Evolutionary conservation across 306 rosid species (phyloP).

Genomic region (Rosa persica): DNA sequence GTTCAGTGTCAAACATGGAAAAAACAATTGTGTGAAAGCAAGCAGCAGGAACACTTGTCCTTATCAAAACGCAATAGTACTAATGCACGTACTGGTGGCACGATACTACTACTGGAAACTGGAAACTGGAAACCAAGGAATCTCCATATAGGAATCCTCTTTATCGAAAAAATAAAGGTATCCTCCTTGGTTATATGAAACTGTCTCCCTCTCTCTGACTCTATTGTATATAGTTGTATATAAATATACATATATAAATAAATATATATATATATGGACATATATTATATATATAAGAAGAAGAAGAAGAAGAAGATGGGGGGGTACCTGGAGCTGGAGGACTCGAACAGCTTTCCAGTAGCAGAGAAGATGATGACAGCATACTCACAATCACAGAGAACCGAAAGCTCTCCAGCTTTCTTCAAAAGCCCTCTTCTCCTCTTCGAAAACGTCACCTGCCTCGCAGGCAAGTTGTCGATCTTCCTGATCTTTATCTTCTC

Average conservation of each 20-base stretch:
- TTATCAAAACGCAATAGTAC: not conserved
- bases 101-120: not conserved
- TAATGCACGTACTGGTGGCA: not conserved
- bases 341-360: slow-evolving; percentile 46
- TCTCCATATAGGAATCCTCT: not conserved
- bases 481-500: slow-evolving; percentile 44
- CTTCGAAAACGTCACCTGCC: slow-evolving; percentile 55
- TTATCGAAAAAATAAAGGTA: too few species aligned
- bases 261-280: too few species aligned
- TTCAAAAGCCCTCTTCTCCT: slow-evolving; percentile 47
- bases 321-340: slow-evolving; percentile 37
- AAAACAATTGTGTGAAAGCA: not conserved
- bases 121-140: not conserved
- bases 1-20: not conserved
- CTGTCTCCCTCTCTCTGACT: not conserved
- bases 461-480: slow-evolving; percentile 46
- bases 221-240: not conserved
- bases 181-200: not conserved
- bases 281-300: not conserved
- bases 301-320: not conserved
- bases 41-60: not conserved
- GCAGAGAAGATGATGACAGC: slow-evolving; percentile 46
- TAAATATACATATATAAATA: too few species aligned
- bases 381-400: slow-evolving; percentile 47
- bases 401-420: slow-evolving; percentile 51